Evolutionary conservation across 83 land plant genomes (phyloP).

Genomic region (Thuja plicata): DNA sequence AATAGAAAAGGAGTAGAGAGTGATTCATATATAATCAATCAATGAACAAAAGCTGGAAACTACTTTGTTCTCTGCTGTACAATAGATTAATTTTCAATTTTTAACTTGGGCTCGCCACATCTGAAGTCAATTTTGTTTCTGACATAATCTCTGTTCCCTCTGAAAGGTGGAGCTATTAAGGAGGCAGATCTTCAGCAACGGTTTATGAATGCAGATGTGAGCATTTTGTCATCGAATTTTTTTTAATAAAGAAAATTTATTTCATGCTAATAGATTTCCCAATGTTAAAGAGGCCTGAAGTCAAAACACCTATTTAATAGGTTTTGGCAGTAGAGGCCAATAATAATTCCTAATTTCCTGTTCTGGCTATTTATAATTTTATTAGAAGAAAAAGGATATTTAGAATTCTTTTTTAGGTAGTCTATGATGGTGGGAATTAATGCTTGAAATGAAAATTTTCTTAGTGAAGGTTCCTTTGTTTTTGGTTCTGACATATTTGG

Average conservation of each 20-base stretch:
- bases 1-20: background rate
- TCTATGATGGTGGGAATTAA: background rate
- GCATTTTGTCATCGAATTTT: background rate
- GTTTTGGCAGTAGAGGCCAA: background rate
- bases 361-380: background rate
- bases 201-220: slow-evolving; percentile 4
- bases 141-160: background rate
- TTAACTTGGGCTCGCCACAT: background rate
- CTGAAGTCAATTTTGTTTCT: background rate
- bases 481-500: background rate
- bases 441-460: background rate
- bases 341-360: background rate
- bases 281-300: background rate
- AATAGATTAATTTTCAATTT: background rate
- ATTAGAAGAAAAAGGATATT: background rate
- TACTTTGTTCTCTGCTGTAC: background rate
- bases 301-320: background rate
- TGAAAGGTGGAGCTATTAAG: slow-evolving; percentile 10
- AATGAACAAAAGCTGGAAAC: background rate
- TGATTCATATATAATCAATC: background rate
- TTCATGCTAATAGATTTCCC: background rate
- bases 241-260: background rate
- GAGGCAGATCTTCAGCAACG: slow-evolving; percentile 1
- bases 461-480: background rate
- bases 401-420: background rate